phyloP scores from a whole-genome alignment of 1,284 basidiomycete species.

The Rhodofomes roseus region DNA sequence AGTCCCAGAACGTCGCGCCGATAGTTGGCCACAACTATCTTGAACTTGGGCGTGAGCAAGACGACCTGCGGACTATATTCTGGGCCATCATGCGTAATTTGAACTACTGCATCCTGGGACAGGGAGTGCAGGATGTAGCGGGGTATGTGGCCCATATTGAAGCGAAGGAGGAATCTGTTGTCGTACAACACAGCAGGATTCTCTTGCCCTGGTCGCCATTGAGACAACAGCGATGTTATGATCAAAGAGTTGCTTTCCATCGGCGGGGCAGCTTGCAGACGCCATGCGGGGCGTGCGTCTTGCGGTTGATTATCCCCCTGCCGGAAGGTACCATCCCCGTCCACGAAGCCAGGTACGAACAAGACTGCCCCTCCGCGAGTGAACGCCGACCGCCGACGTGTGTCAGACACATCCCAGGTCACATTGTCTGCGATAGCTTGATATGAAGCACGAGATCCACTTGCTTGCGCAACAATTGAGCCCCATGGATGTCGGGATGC shows the following conservation, averaged over 20 bases:
- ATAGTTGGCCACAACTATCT: constrained; percentile 13
- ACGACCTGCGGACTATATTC: not conserved
- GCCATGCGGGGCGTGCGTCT: constrained; percentile 22
- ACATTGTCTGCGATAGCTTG: constrained; percentile 43
- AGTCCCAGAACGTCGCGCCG: constrained; percentile 5
- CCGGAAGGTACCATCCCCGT: constrained; percentile 10
- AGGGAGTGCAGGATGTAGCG: not conserved
- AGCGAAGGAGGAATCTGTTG: not conserved
- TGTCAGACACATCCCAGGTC: constrained; percentile 28
- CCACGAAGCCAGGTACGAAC: constrained; percentile 49
- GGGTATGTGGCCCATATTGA: not conserved
- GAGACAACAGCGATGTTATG: constrained; percentile 31
- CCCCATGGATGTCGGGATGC: constrained; percentile 75
- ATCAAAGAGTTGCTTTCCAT: constrained; percentile 10
- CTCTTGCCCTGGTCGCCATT: constrained; percentile 1
- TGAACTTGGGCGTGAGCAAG: not conserved
- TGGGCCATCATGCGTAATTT: too few species aligned
- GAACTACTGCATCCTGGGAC: too few species aligned
- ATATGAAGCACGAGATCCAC: constrained; percentile 43
- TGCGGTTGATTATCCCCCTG: not conserved
- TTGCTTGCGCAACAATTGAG: constrained; percentile 52
- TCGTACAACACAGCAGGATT: constrained; percentile 10
- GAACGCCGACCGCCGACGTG: constrained; percentile 24
- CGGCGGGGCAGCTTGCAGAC: constrained; percentile 25
- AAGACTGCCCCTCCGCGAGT: constrained; percentile 56